Percentiles rank a stretch among this genome's conserved stretches.
Conservation (phyloP, 306 rosid genomes). For the Quercus gilva region DNA sequence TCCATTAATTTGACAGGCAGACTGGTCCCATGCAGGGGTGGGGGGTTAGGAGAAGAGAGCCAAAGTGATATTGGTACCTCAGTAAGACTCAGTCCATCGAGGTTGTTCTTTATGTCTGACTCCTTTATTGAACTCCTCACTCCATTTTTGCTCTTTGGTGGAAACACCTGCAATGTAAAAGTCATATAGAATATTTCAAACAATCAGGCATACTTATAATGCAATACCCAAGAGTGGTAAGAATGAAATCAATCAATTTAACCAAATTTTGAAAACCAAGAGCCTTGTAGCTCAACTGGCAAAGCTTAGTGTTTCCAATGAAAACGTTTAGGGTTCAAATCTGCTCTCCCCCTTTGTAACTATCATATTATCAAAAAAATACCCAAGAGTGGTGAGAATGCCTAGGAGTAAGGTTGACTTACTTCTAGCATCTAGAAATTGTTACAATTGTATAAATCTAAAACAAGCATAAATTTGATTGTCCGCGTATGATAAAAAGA, state of each 20-base stretch:
- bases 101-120: slow-evolving; percentile 49
- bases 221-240: neutral
- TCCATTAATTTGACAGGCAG: neutral
- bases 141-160: slow-evolving; percentile 51
- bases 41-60: too few relatives aligned
- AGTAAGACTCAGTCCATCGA: slow-evolving; percentile 53
- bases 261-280: too few relatives aligned
- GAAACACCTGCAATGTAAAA: slow-evolving; percentile 44
- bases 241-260: too few relatives aligned
- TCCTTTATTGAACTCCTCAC: slow-evolving; percentile 36
- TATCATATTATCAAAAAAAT: too few relatives aligned
- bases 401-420: neutral
- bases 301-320: too few relatives aligned
- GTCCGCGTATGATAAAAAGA: too few relatives aligned
- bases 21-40: neutral
- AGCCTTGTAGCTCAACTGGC: too few relatives aligned
- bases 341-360: too few relatives aligned
- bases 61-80: slow-evolving; percentile 32
- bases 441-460: too few relatives aligned
- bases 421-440: neutral
- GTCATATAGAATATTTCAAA: neutral
- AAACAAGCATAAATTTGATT: too few relatives aligned
- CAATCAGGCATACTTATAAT: neutral
- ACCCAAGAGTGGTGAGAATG: neutral
- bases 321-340: too few relatives aligned